Conservation (phyloP, 2,329 filamentous ascomycete species). For the Periglandula ipomoeae region DNA sequence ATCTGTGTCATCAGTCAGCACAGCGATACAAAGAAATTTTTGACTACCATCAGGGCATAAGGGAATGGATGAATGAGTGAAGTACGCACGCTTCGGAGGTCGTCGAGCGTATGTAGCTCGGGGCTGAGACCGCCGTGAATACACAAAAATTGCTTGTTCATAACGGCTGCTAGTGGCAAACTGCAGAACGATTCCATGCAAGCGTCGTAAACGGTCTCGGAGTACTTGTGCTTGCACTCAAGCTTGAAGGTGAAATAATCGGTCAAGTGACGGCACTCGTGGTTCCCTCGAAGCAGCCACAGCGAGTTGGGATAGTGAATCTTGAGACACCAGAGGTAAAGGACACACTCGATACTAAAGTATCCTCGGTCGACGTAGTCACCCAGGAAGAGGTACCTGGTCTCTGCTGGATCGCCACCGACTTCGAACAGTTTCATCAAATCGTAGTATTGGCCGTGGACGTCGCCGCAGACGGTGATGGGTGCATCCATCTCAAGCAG, state of each 20-base stretch:
- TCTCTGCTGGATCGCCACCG: constrained; percentile 91
- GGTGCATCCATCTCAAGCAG: constrained; percentile 98
- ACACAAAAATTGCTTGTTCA: constrained; percentile 99
- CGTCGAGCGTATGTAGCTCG: constrained; percentile 90
- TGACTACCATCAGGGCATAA: too few relatives aligned
- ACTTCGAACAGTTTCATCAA: constrained; percentile 99
- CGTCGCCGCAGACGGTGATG: constrained; percentile 96
- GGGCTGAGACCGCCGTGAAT: constrained; percentile 96
- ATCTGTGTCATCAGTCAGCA: too few relatives aligned
- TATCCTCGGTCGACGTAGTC: constrained; percentile 98
- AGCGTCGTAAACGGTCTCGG: constrained; percentile 88
- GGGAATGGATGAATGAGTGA: neutral
- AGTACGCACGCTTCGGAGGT: constrained; percentile 70
- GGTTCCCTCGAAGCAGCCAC: constrained; percentile 94
- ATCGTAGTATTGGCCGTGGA: constrained; percentile 98
- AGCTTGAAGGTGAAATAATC: constrained; percentile 99
- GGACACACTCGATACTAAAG: constrained; percentile 97
- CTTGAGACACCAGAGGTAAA: constrained; percentile 97
- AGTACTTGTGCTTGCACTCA: constrained; percentile 99
- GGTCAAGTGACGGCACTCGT: constrained; percentile 96
- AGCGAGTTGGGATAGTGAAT: constrained; percentile 98
- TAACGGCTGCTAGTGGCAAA: constrained; percentile 85
- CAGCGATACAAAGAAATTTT: too few relatives aligned
- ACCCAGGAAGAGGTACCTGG: constrained; percentile 90
- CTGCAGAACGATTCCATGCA: constrained; percentile 98